Base-by-base conservation (phyloP, 306 rosid species). In the Herpetospermum pedunculosum region DNA sequence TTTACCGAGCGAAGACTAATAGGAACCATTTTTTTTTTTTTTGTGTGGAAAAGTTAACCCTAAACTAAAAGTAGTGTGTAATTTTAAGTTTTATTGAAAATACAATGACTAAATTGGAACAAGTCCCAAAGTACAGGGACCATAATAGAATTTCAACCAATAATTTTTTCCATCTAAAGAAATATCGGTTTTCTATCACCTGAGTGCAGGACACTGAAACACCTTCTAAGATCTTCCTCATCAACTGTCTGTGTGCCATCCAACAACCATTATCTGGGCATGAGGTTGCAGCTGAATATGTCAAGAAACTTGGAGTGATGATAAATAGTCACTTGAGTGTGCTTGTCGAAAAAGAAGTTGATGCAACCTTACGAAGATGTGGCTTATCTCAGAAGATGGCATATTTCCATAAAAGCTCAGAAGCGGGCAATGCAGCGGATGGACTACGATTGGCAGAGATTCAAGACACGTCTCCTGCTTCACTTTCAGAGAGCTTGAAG, bases 141-240 rank as follows among this genome's bases (percentile, higher is more conserved):
- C n/a, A n/a, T n/a, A n/a, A n/a, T n/a, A n/a, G n/a, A n/a, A n/a
- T n/a, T n/a, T n/a, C n/a, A n/a, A n/a, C n/a, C n/a, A n/a, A n/a
- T n/a, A n/a, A n/a, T n/a, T 6, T 50, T 72, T 72, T 32, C 13
- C 16, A 72, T 19, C 32, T 50, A 15, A 72, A 47, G 29, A n/a
- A 35, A 34, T 6, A 7, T 50, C 0, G 18, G 23, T 52, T 34
- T 26, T 25, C 49, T 54, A 38, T 73, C 25, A 0, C 30, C 46
- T 78, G 82, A 83, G 65, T 77, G 84, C 98, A 91, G 98, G 87
- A 81, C 64, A 81, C 82, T 28, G 98, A 91, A 72, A 89, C 97
- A 43, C 90, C 94, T n/a, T 91, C 96, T 21, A 89, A 91, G 87
- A 91, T 91, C 73, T 94, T 94, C 84, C 91, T 94, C 77, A 89